These are phyloP conservation scores for Trametes sanguinea DNA, from an alignment of 768 basidiomycete genomes.

Conservation along the genomic window DNA sequence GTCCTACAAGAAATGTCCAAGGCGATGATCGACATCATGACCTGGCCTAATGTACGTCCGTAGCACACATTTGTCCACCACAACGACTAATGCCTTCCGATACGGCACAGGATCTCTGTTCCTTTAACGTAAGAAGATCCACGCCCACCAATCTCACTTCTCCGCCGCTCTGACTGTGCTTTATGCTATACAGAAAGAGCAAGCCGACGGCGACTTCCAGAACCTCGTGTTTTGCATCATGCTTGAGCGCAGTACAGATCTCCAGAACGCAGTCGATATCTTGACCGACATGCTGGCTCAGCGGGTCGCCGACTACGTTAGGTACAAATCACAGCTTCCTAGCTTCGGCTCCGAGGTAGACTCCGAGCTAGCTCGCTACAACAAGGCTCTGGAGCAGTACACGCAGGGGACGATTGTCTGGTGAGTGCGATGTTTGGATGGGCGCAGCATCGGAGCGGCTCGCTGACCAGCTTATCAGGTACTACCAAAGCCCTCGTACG, in stretches of 20 bases:
- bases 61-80: constrained; percentile 1
- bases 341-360: constrained; percentile 40
- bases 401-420: constrained; percentile 42
- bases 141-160: constrained; percentile 11
- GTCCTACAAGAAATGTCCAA: constrained; percentile 40
- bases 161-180: not conserved
- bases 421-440: constrained; percentile 7
- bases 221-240: constrained; percentile 44
- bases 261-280: constrained; percentile 39
- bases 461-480: constrained; percentile 10
- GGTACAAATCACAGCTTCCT: constrained; percentile 36
- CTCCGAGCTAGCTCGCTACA: constrained; percentile 36
- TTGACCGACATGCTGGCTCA: constrained; percentile 40
- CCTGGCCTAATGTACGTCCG: constrained; percentile 42
- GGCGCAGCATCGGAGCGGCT: no score
- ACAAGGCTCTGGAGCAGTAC: constrained; percentile 40
- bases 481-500: constrained; percentile 43
- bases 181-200: constrained; percentile 36
- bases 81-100: constrained; percentile 34
- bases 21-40: constrained; percentile 44
- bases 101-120: constrained; percentile 28
- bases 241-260: constrained; percentile 36
- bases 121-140: constrained; percentile 17
- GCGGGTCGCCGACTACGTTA: constrained; percentile 37
- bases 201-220: constrained; percentile 42